These are phyloP conservation scores for Leccinum ochraceum DNA, from an alignment of 768 basidiomycete species.

Conservation along the genomic window DNA sequence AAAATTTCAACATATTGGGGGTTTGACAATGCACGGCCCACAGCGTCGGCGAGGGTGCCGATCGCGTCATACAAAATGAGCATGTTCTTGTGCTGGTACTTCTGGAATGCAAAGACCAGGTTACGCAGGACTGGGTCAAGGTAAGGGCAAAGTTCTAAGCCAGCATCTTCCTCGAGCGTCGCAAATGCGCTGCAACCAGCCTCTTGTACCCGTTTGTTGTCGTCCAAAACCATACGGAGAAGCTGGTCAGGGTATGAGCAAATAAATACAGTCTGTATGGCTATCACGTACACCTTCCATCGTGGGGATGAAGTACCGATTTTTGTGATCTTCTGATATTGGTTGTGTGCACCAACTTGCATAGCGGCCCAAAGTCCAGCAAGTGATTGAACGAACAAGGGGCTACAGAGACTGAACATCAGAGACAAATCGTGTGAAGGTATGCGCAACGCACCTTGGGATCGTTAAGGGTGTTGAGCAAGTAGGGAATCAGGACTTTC, in stretches of 20 bases:
- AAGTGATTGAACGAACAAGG: conserved; percentile 95
- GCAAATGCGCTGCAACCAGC: conserved; percentile 99
- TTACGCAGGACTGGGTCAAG: conserved; percentile 94
- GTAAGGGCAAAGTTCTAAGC: conserved; percentile 84
- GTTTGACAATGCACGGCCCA: conserved; percentile 85
- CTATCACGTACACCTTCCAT: conserved; percentile 86
- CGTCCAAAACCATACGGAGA: conserved; percentile 94
- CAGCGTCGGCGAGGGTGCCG: conserved; percentile 95
- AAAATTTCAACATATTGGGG: conserved; percentile 88
- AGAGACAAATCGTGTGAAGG: neutral
- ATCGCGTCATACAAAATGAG: conserved; percentile 99
- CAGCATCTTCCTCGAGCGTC: conserved; percentile 97
- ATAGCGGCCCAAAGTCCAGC: conserved; percentile 99
- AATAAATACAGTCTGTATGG: conserved; percentile 18
- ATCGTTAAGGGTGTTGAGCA: conserved; percentile 88
- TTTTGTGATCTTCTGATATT: conserved; percentile 84
- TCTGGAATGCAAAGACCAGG: conserved; percentile 93
- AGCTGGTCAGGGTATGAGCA: conserved; percentile 53
- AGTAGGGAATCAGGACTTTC: conserved; percentile 88
- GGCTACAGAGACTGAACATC: conserved; percentile 52
- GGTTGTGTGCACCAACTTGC: conserved; percentile 95
- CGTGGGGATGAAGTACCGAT: conserved; percentile 90
- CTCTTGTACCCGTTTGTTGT: conserved; percentile 99
- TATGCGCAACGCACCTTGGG: conserved; percentile 63
- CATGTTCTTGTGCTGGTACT: conserved; percentile 99